Conservation (phyloP, 495 filamentous ascomycete species). For the Platismatia glauca region DNA sequence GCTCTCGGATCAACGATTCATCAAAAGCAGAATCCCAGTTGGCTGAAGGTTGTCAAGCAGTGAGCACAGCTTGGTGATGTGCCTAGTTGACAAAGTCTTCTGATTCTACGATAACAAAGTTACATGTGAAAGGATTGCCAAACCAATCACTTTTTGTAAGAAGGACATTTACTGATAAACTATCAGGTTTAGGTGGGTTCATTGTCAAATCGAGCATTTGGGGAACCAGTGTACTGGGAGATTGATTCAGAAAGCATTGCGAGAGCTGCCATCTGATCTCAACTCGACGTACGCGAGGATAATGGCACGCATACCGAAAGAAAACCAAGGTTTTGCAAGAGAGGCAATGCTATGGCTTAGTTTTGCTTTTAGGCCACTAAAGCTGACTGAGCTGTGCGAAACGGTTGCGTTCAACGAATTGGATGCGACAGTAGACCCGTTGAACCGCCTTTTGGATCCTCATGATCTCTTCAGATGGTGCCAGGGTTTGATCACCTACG, state of each 20-base stretch:
- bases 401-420: neutral
- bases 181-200: neutral
- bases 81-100: neutral
- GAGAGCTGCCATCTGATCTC: neutral
- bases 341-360: neutral
- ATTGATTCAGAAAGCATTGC: neutral
- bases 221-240: neutral
- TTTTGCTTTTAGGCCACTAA: neutral
- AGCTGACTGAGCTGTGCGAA: neutral
- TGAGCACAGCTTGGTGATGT: neutral
- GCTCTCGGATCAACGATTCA: neutral
- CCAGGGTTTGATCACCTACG: neutral
- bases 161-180: neutral
- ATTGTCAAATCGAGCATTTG: neutral
- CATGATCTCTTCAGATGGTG: neutral
- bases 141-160: neutral
- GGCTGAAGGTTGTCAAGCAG: neutral
- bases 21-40: neutral
- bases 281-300: neutral
- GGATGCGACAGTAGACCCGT: neutral
- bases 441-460: neutral
- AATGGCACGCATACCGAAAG: neutral
- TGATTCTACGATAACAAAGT: neutral
- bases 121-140: neutral
- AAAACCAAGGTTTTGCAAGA: neutral